Conservation (phyloP, 2,329 filamentous ascomycete genomes). For the Neonectria sp. region DNA sequence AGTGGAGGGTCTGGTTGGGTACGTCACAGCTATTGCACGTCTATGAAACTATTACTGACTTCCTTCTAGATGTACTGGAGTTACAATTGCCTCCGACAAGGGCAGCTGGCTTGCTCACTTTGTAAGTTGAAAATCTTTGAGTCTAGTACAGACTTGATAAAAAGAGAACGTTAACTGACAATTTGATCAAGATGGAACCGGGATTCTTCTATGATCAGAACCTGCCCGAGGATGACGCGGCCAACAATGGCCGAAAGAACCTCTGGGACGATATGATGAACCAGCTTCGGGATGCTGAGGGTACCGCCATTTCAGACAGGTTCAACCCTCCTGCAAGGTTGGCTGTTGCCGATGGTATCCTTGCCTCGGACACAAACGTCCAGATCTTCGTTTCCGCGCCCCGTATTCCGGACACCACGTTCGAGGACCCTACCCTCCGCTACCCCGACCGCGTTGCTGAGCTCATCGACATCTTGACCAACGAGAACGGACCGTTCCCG, state of each 20-base stretch:
- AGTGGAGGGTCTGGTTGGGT: not conserved
- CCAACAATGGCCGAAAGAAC: slow-evolving; percentile 11
- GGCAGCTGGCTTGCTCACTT: not conserved
- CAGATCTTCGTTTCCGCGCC: slow-evolving; percentile 6
- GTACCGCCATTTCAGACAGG: not conserved
- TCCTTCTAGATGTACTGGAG: slow-evolving; percentile 4
- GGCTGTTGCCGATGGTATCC: not conserved
- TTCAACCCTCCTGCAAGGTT: not conserved
- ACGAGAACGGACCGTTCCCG: slow-evolving; percentile 11
- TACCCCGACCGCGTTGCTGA: slow-evolving; percentile 16
- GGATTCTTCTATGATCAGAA: slow-evolving; percentile 3
- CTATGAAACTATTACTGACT: not conserved
- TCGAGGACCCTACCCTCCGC: not conserved
- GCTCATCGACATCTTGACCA: slow-evolving; percentile 17
- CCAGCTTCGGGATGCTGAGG: slow-evolving; percentile 11
- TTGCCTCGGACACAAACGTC: not conserved
- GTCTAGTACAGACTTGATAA: not conserved
- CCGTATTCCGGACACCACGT: not conserved
- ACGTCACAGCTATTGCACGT: not conserved
- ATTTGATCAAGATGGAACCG: not conserved
- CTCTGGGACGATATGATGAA: slow-evolving; percentile 15
- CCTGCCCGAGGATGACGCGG: not conserved
- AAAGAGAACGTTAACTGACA: not conserved
- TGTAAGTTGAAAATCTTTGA: not conserved
- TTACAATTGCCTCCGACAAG: not conserved